These are phyloP conservation scores for Monosporascus sp. DNA, from an alignment of 2,329 filamentous ascomycete genomes.

Conservation along the genomic window DNA sequence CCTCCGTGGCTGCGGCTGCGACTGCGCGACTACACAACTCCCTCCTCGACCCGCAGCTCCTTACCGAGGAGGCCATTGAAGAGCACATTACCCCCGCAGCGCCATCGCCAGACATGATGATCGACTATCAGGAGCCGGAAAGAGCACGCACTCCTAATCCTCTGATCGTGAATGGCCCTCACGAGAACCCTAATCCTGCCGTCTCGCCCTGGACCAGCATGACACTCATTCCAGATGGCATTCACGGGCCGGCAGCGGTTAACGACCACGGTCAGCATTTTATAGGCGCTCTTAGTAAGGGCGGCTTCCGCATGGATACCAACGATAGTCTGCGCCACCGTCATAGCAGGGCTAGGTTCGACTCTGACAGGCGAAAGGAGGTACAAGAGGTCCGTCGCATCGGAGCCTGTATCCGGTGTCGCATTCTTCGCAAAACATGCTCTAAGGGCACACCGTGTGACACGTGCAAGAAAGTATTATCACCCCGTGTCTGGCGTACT, in stretches of 20 bases:
- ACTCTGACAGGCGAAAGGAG: slow-evolving; percentile 53
- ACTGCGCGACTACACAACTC: slow-evolving; percentile 50
- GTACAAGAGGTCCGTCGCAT: slow-evolving; percentile 61
- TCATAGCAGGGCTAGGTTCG: slow-evolving; percentile 54
- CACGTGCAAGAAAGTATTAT: slow-evolving; percentile 58
- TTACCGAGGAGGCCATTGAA: slow-evolving; percentile 14
- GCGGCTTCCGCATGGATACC: slow-evolving; percentile 51
- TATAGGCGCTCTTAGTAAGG: slow-evolving; percentile 29
- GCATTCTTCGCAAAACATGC: slow-evolving; percentile 62
- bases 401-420: slow-evolving; percentile 61
- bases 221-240: slow-evolving; percentile 25
- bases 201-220: slow-evolving; percentile 24
- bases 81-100: slow-evolving; percentile 12
- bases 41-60: slow-evolving; percentile 48
- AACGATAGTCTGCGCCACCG: slow-evolving; percentile 37
- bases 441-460: slow-evolving; percentile 59
- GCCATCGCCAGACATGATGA: slow-evolving; percentile 20
- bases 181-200: slow-evolving; percentile 6
- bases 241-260: slow-evolving; percentile 25
- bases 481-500: slow-evolving; percentile 59
- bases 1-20: slow-evolving; percentile 53
- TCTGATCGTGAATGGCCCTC: background rate
- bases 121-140: slow-evolving; percentile 22
- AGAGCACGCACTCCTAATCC: slow-evolving; percentile 4
- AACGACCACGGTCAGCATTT: slow-evolving; percentile 24